Percentiles rank a stretch among this genome's conserved stretches.
phyloP scores from a whole-genome alignment of 2,329 filamentous ascomycete species.

The Pezicula rhizophila region DNA sequence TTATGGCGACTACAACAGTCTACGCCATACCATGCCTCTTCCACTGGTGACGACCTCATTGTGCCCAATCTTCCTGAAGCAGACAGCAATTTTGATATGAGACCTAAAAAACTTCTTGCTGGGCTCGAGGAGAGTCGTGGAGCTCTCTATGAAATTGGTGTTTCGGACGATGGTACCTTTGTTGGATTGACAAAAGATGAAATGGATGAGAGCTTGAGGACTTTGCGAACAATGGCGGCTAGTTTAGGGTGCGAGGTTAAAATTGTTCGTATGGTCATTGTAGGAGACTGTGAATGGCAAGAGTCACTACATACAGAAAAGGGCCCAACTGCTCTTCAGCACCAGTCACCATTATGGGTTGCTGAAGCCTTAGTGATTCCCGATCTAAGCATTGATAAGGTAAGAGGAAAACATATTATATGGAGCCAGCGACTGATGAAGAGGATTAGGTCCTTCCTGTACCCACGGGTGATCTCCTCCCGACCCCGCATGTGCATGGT shows the following conservation, averaged over 20 bases:
- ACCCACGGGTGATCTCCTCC: no score
- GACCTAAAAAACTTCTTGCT: constrained; percentile 56
- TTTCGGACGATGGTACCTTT: constrained; percentile 88
- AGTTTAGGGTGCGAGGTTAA: constrained; percentile 84
- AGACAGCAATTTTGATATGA: constrained; percentile 24
- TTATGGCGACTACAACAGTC: constrained; percentile 95
- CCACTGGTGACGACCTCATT: constrained; percentile 37
- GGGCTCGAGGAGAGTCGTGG: constrained; percentile 90
- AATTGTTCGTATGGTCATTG: constrained; percentile 72
- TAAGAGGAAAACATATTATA: constrained; percentile 1
- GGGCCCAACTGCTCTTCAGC: constrained; percentile 12
- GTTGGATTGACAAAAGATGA: constrained; percentile 86
- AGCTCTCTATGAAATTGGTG: constrained; percentile 92
- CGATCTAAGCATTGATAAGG: constrained; percentile 39
- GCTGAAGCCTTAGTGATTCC: constrained; percentile 87
- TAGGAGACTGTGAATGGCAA: constrained; percentile 76
- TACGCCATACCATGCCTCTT: constrained; percentile 80
- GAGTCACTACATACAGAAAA: constrained; percentile 16
- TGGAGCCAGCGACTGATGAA: neutral
- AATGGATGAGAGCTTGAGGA: constrained; percentile 82
- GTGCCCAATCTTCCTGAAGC: neutral
- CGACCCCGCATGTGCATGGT: no score
- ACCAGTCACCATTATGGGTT: constrained; percentile 66
- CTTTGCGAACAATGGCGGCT: constrained; percentile 83
- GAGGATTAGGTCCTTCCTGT: no score